Base-by-base conservation (phyloP, 257 asterid species). In the Przewalskia tangutica region DNA sequence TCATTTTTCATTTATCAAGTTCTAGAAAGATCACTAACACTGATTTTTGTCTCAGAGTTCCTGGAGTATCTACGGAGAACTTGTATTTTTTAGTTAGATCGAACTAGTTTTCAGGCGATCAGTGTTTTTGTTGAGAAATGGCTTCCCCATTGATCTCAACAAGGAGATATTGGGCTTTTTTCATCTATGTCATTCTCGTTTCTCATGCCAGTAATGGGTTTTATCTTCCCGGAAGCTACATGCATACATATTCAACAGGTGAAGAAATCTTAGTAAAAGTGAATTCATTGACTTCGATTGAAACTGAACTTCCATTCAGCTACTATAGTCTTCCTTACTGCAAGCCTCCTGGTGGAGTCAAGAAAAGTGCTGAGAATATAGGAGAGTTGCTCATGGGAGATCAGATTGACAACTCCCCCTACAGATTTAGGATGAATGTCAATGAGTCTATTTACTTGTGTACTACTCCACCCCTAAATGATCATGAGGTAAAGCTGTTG, bases 301-400 rank as follows among this genome's bases (percentile, higher is more conserved):
- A 93, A 82, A 90, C 97, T 42, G 95, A 93, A 86, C 93, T 93
- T 64, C 97, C 95, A 71, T 93, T 88, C 86, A 84, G 90, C 88
- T 93, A 93, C 81, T 93, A 93, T 81, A 93, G 94, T 85, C 93
- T 93, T 67, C 96, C 94, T 38, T 93, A 90, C 83, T 91, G 97
- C 88, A 40, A 55, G 84, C 95, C 96, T 76, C 77, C 4, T 56
- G 91, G 86, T 48, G 97, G 91, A 80, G 77, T 93, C 7, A 91
- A 91, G 89, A 93, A 90, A 83, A 93, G 95, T 85, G 97, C 94
- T 50, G 95, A 93, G 86, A 92, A 91, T 88, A 91, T 93, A 8
- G 96, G 95, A 79, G 95, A 93, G 86, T 85, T 93, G 83, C 89
- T 93, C 18, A 90, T 93, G 93, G 96, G 95, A 81, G 97, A 93